A percentile compares a stretch with the other conserved stretches of the same genome.
phyloP scores from a whole-genome alignment of 1,284 basidiomycete genomes.

The Pyrrhoderma noxium region DNA sequence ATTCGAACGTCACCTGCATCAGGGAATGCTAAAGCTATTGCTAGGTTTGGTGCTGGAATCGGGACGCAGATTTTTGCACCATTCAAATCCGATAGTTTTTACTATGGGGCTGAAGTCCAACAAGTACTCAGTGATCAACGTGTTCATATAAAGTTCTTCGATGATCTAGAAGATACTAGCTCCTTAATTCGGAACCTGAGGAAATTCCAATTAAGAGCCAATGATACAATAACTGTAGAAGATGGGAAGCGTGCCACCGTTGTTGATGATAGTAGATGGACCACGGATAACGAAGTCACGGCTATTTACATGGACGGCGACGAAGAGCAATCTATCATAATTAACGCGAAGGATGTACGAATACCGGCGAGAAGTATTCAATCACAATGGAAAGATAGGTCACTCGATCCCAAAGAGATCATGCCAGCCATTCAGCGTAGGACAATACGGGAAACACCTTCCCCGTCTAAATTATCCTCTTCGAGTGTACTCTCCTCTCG shows the following conservation, averaged over 20 bases:
- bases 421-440: constrained; percentile 33
- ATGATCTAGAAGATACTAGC: constrained; percentile 34
- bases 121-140: constrained; percentile 24
- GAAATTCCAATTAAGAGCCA: constrained; percentile 37
- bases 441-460: constrained; percentile 29
- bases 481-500: constrained; percentile 24
- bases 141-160: constrained; percentile 48
- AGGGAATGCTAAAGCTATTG: constrained; percentile 3
- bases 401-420: constrained; percentile 34
- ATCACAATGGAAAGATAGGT: constrained; percentile 47
- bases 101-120: constrained; percentile 52
- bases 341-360: constrained; percentile 32
- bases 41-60: constrained; percentile 18
- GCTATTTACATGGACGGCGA: constrained; percentile 32
- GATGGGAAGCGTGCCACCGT: constrained; percentile 29
- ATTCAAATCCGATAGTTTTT: constrained; percentile 53
- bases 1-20: constrained; percentile 1
- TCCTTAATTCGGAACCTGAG: constrained; percentile 52
- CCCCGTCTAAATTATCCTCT: constrained; percentile 37
- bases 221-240: constrained; percentile 45
- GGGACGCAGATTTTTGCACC: constrained; percentile 57
- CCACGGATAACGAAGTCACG: constrained; percentile 29
- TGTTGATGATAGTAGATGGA: constrained; percentile 30
- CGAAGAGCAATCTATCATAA: constrained; percentile 17
- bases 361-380: constrained; percentile 43